Evolutionary conservation across 164 flowering plant species (phyloP).

Genomic region (Buxus sempervirens): DNA sequence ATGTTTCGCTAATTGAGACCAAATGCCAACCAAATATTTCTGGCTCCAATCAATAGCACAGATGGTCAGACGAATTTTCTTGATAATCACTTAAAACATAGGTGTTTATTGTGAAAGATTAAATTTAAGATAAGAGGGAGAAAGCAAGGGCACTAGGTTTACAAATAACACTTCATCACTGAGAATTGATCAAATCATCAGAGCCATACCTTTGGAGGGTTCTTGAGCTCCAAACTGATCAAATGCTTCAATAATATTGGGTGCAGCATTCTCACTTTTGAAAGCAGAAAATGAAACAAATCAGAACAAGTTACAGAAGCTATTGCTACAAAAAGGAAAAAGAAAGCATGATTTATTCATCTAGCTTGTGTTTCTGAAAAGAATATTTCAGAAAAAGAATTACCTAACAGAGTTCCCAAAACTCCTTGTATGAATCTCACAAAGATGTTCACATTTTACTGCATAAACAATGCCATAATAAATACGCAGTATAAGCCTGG

Average conservation of each 20-base stretch:
- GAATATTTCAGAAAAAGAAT: neutral
- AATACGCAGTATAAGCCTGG: neutral
- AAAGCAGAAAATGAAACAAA: conserved; percentile 7
- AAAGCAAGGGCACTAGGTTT: neutral
- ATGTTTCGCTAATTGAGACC: no score
- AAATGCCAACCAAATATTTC: no score
- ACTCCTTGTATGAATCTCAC: conserved; percentile 67
- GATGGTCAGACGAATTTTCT: no score
- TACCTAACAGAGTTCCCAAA: conserved; percentile 41
- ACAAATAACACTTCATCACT: neutral
- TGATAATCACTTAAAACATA: no score
- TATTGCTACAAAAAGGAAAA: neutral
- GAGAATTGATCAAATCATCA: neutral
- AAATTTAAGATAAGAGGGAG: neutral
- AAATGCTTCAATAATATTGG: conserved; percentile 37
- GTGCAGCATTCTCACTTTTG: conserved; percentile 33
- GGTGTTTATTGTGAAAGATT: no score
- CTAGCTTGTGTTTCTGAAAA: neutral
- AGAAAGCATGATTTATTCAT: neutral
- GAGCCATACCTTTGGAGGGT: conserved; percentile 35
- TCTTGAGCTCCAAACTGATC: conserved; percentile 42
- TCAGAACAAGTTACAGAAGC: conserved; percentile 1
- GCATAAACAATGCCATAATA: conserved; percentile 20
- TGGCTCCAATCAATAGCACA: no score
- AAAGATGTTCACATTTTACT: conserved; percentile 82